phyloP scores from a whole-genome alignment of 768 basidiomycete genomes.

The Tremella mesenterica region DNA sequence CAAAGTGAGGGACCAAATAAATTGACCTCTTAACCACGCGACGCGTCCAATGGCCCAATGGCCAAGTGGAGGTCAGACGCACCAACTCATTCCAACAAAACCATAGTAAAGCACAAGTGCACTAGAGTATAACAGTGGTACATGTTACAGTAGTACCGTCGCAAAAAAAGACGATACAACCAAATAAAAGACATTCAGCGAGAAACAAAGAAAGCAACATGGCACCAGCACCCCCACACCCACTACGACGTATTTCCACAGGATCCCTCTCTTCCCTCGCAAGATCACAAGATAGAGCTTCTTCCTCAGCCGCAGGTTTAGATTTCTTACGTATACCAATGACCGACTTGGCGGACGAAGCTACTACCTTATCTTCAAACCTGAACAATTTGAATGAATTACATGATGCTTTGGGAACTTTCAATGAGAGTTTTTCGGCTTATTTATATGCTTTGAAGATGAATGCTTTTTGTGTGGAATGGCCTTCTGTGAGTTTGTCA shows the following conservation, averaged over 20 bases:
- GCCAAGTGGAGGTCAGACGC: too few species aligned
- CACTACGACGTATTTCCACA: conserved; percentile 79
- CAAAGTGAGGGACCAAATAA: too few species aligned
- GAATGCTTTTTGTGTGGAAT: conserved; percentile 89
- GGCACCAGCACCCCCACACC: conserved; percentile 48
- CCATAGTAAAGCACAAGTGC: too few species aligned
- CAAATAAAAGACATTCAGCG: too few species aligned
- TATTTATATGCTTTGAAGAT: conserved; percentile 88
- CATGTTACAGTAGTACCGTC: too few species aligned
- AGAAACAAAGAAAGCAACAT: too few species aligned
- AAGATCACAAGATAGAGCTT: conserved; percentile 52
- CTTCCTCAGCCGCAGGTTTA: conserved; percentile 69
- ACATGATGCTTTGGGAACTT: conserved; percentile 65
- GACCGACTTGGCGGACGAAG: conserved; percentile 79
- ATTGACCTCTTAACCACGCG: too few species aligned
- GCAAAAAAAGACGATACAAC: too few species aligned
- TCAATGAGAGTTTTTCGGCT: conserved; percentile 89
- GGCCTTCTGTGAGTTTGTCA: conserved; percentile 63
- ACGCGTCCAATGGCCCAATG: too few species aligned
- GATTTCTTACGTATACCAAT: conserved; percentile 78
- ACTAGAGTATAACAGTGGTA: too few species aligned
- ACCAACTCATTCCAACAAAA: too few species aligned
- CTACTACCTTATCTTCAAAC: conserved; percentile 68
- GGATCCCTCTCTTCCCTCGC: conserved; percentile 81
- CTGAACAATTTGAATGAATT: conserved; percentile 62